phyloP scores from a whole-genome alignment of 768 basidiomycete genomes.

The Suillus discolor region DNA sequence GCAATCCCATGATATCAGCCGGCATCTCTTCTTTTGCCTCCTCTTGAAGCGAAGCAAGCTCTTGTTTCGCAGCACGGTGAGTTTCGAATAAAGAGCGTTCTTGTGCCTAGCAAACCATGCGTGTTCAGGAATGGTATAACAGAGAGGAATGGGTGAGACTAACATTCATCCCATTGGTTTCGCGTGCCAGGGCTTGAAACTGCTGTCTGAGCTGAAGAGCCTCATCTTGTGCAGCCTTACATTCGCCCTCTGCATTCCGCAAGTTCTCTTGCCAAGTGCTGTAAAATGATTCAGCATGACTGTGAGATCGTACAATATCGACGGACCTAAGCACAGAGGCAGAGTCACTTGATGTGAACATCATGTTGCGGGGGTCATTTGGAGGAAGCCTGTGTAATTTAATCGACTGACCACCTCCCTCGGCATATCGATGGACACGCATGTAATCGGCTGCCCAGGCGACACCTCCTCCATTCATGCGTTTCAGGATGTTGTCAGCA shows the following conservation, averaged over 20 bases:
- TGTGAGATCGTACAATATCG: constrained; percentile 2
- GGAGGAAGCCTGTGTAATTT: constrained; percentile 33
- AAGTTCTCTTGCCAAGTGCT: constrained; percentile 53
- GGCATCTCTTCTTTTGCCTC: constrained; percentile 74
- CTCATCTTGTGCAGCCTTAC: constrained; percentile 30
- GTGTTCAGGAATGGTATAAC: background rate
- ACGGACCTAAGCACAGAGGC: constrained; percentile 50
- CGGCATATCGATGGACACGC: constrained; percentile 62
- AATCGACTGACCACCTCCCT: constrained; percentile 66
- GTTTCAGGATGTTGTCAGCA: constrained; percentile 55
- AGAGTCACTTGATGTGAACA: constrained; percentile 57
- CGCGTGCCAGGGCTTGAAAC: constrained; percentile 31
- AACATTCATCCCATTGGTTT: constrained; percentile 39
- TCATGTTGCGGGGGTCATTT: constrained; percentile 43
- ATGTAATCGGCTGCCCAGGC: constrained; percentile 69
- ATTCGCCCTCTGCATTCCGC: constrained; percentile 40
- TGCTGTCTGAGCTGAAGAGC: constrained; percentile 29
- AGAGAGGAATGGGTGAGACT: constrained; percentile 11
- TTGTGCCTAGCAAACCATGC: constrained; percentile 14
- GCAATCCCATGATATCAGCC: constrained; percentile 57
- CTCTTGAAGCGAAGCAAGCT: constrained; percentile 46
- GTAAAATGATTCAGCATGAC: background rate
- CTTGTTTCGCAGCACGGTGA: constrained; percentile 36
- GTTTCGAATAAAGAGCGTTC: constrained; percentile 26
- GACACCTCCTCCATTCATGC: constrained; percentile 48